These are phyloP conservation scores for Agarophyton chilense DNA, from an alignment of 23 red algal genomes.

Conservation along the genomic window DNA sequence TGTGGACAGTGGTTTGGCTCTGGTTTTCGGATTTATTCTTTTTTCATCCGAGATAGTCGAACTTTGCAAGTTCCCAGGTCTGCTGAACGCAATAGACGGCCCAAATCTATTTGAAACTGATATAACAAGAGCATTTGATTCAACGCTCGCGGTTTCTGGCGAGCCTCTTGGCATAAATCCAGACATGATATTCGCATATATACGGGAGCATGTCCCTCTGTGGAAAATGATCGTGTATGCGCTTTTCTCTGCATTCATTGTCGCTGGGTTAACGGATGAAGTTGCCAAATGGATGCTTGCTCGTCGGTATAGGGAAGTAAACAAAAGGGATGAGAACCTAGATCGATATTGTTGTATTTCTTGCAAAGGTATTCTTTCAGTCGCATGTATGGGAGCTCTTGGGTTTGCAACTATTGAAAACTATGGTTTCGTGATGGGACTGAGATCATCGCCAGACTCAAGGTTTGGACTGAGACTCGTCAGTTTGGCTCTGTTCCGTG, in stretches of 20 bases:
- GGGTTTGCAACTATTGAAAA: slow-evolving; percentile 78
- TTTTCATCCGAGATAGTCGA: neutral
- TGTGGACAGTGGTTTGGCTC: neutral
- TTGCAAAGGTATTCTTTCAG: slow-evolving; percentile 61
- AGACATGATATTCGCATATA: neutral
- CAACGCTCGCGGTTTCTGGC: neutral
- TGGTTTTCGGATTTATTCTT: neutral
- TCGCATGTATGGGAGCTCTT: slow-evolving; percentile 56
- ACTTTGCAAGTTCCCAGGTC: neutral
- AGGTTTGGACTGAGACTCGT: neutral
- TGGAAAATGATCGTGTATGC: slow-evolving; percentile 32
- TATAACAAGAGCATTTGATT: neutral
- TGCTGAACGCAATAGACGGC: too few relatives aligned
- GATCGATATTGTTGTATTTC: neutral
- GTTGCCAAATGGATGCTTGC: slow-evolving; percentile 44
- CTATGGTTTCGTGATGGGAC: slow-evolving; percentile 18
- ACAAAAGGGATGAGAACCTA: neutral
- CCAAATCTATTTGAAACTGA: too few relatives aligned
- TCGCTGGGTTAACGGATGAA: slow-evolving; percentile 57
- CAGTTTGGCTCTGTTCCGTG: slow-evolving; percentile 9
- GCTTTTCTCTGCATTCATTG: slow-evolving; percentile 11
- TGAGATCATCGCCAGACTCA: neutral
- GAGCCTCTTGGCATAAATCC: neutral
- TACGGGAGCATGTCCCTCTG: slow-evolving; percentile 13
- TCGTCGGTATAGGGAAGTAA: slow-evolving; percentile 24